Conservation (phyloP, 2,329 filamentous ascomycete species). For the Scorias spongiosa region DNA sequence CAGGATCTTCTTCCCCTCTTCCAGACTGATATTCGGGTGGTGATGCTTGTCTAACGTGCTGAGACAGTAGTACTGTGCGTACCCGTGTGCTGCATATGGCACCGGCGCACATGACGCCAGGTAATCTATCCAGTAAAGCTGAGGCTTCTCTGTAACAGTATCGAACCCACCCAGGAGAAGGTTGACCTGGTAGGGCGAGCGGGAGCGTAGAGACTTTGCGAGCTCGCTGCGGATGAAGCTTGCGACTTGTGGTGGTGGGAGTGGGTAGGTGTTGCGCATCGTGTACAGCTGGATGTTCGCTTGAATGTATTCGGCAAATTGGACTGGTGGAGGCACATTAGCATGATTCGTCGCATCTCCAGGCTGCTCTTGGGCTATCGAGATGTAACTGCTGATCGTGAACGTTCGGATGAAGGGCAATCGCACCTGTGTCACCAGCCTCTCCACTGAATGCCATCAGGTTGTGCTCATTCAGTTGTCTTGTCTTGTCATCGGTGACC, state of each 20-base stretch:
- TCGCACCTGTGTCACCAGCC: slow-evolving; percentile 77
- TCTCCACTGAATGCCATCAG: slow-evolving; percentile 92
- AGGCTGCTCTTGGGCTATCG: background rate
- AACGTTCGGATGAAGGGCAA: background rate
- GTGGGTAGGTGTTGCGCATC: slow-evolving; percentile 91
- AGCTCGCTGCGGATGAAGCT: slow-evolving; percentile 91
- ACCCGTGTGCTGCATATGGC: slow-evolving; percentile 93
- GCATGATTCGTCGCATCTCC: background rate
- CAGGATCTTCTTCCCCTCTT: slow-evolving; percentile 80
- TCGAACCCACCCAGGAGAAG: slow-evolving; percentile 88
- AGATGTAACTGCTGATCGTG: background rate
- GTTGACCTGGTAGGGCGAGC: slow-evolving; percentile 94
- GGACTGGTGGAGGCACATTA: slow-evolving; percentile 41
- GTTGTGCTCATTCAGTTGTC: slow-evolving; percentile 80
- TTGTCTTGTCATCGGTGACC: slow-evolving; percentile 89
- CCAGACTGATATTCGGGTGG: slow-evolving; percentile 80
- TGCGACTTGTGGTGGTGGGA: slow-evolving; percentile 76
- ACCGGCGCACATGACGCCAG: slow-evolving; percentile 75
- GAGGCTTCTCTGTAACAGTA: slow-evolving; percentile 77
- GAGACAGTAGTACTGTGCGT: slow-evolving; percentile 98
- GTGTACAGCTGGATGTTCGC: slow-evolving; percentile 96
- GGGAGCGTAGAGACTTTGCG: slow-evolving; percentile 74
- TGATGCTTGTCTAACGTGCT: slow-evolving; percentile 98
- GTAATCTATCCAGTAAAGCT: slow-evolving; percentile 95
- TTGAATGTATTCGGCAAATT: slow-evolving; percentile 99